phyloP scores from a whole-genome alignment of 192 early-diverging fungal species.

The Dimargaris cristalligena region DNA sequence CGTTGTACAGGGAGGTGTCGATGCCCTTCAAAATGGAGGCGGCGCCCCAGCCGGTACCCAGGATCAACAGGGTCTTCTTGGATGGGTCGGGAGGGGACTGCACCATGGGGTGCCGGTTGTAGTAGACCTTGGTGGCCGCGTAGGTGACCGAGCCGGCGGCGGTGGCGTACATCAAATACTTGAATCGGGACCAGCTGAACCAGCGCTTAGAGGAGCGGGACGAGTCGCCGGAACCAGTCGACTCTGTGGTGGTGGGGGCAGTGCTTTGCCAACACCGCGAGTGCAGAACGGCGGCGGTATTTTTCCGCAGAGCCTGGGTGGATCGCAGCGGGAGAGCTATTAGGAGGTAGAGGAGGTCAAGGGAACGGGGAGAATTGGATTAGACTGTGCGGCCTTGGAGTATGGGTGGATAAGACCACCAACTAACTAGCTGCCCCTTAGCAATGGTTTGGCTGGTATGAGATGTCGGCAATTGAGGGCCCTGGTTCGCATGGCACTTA shows the following conservation, averaged over 20 bases:
- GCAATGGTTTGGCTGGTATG: too few species aligned
- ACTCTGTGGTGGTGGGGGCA: neutral
- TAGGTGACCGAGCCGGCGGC: neutral
- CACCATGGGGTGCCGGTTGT: neutral
- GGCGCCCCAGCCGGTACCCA: conserved; percentile 38
- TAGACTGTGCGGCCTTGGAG: too few species aligned
- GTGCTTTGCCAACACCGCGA: too few species aligned
- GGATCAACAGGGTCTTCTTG: conserved; percentile 13
- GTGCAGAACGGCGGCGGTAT: too few species aligned
- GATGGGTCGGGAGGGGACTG: conserved; percentile 1
- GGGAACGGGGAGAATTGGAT: too few species aligned
- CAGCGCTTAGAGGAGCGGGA: neutral
- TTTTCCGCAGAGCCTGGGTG: too few species aligned
- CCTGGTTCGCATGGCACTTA: too few species aligned
- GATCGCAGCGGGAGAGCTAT: too few species aligned
- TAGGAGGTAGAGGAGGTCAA: too few species aligned
- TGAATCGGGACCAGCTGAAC: neutral
- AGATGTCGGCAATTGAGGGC: too few species aligned
- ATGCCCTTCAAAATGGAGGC: conserved; percentile 56
- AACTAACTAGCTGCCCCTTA: too few species aligned
- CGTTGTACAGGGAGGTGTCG: conserved; percentile 46
- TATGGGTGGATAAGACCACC: too few species aligned
- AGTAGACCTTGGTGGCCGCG: neutral
- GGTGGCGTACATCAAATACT: neutral
- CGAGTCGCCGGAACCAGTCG: neutral